Evolutionary conservation across 2,329 filamentous ascomycete genomes (phyloP).

Genomic region (Colletotrichum cuscutae): DNA sequence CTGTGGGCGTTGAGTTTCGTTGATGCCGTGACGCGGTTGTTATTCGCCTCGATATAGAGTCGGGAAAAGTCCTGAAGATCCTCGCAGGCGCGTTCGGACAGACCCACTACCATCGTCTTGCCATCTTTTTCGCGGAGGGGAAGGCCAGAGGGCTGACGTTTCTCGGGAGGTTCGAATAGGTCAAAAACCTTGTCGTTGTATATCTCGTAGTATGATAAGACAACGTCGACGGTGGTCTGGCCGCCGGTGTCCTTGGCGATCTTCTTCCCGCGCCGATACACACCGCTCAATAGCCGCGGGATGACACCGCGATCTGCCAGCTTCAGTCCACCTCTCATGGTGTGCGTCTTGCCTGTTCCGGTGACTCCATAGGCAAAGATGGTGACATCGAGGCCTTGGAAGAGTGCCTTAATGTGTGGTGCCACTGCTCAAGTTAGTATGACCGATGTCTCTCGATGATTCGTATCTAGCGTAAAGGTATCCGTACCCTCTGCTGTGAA

Average conservation of each 20-base stretch:
- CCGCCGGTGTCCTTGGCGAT: constrained; percentile 82
- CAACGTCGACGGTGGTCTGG: constrained; percentile 76
- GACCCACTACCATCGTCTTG: constrained; percentile 86
- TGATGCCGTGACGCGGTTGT: constrained; percentile 87
- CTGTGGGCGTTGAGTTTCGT: constrained; percentile 95
- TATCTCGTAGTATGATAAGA: constrained; percentile 93
- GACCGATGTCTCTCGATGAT: constrained; percentile 16
- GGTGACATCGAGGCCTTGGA: constrained; percentile 87
- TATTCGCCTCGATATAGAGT: constrained; percentile 91
- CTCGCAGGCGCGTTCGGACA: constrained; percentile 84
- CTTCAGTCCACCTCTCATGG: constrained; percentile 91
- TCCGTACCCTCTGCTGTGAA: constrained; percentile 87
- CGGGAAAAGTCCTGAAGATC: constrained; percentile 91
- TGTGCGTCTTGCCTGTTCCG: constrained; percentile 94
- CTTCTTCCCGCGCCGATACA: constrained; percentile 88
- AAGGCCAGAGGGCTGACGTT: constrained; percentile 82
- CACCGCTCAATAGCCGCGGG: constrained; percentile 82
- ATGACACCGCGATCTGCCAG: constrained; percentile 89
- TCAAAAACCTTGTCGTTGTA: constrained; percentile 97
- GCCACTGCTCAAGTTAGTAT: constrained; percentile 67
- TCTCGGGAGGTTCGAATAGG: constrained; percentile 87
- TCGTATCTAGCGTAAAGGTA: constrained; percentile 3
- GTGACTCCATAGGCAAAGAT: constrained; percentile 95
- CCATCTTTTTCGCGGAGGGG: constrained; percentile 87
- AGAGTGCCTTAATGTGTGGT: constrained; percentile 90